Conservation (phyloP, 2,329 filamentous ascomycete genomes). For the Trichoderma citrinoviride region DNA sequence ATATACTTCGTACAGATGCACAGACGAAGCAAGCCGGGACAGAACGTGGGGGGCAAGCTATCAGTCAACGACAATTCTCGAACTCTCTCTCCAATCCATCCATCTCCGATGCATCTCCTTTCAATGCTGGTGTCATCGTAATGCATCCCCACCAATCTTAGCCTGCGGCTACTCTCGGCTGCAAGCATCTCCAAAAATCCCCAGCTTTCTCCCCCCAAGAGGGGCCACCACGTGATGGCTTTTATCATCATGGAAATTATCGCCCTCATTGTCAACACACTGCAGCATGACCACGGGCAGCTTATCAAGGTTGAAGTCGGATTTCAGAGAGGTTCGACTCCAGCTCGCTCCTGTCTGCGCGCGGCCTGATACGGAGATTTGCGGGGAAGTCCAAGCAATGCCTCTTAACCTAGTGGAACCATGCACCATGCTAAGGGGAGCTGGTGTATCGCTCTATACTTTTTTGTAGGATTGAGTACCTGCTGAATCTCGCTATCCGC, state of each 20-base stretch:
- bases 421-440: background rate
- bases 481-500: background rate
- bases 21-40: background rate
- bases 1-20: background rate
- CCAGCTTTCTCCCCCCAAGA: background rate
- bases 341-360: background rate
- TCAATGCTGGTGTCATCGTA: background rate
- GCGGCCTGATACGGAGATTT: slow-evolving; percentile 24
- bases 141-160: slow-evolving; percentile 2
- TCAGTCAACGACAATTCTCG: too few species aligned
- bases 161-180: slow-evolving; percentile 29
- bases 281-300: background rate
- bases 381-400: slow-evolving; percentile 13
- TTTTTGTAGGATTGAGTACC: background rate
- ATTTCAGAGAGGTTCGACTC: too few species aligned
- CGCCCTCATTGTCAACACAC: slow-evolving; percentile 13
- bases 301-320: background rate
- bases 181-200: background rate
- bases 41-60: background rate
- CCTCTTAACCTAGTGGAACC: background rate
- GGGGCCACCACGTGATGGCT: slow-evolving; percentile 28
- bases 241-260: background rate
- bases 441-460: background rate
- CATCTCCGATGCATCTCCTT: too few species aligned
- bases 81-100: too few species aligned